Base-by-base conservation (phyloP, 345 rosid genomes). In the Eucalyptus cladocalyx region DNA sequence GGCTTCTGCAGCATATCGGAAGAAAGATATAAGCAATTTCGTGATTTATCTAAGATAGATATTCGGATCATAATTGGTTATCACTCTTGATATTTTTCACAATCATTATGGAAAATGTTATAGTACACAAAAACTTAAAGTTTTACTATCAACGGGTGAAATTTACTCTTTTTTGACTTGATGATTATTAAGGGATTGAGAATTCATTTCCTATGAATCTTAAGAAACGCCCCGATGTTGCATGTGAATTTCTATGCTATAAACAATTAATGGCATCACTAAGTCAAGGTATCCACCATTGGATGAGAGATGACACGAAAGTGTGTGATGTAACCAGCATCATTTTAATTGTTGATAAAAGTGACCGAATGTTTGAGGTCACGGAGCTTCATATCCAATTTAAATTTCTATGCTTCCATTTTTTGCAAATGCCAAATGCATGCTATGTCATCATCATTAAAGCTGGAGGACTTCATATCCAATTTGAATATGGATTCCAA, bases 81-180 rank as follows among this genome's bases (percentile, higher is more conserved):
- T n/a, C 10, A 32, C 37, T 32, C 42, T 5, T 69, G 10, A 17
- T 17, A 16, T 12, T 60, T 30, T 12, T 60, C 1, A 34, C 32
- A 12, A 28, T 30, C 15, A 28, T 12, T 12, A 60, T 60, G 16
- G 6, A 60, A 60, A 28, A 28, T 60, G 69, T 60, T 12, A 6
- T 60, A 60, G 8, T 30, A 60, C 32, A 60, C 34, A 60, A 12
- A 60, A 60, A 60, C 19, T n/a, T 7, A 65, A n/a, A 65, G 5
- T 65, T n/a, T 7, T n/a, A 65, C 37, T 0, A n/a, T 65, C 8
- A n/a, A 15, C 1, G 5, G 34, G 9, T 65, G 37, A n/a, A n/a
- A 65, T 65, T n/a, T n/a, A n/a, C 40, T 65, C 11, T 65, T 7
- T n/a, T 65, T 0, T 65, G 6, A 65, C 1, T 0, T n/a, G 2